phyloP scores from a whole-genome alignment of 495 filamentous ascomycete genomes.

The Amphirosellinia nigrospora region DNA sequence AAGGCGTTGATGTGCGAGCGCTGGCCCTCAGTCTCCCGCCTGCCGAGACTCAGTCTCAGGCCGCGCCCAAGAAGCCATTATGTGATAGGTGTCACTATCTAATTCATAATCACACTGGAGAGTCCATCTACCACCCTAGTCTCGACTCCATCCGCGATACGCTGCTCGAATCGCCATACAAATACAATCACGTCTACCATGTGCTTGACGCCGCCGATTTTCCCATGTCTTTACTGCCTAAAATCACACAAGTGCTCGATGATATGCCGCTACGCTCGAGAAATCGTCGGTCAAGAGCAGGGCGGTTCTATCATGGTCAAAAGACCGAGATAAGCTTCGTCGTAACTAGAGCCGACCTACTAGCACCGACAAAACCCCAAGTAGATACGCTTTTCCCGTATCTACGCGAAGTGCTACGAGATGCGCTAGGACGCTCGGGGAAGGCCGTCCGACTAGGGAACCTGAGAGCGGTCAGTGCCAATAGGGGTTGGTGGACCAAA shows the following conservation, averaged over 20 bases:
- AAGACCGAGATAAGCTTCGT: slow-evolving; percentile 81
- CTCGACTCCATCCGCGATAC: slow-evolving; percentile 78
- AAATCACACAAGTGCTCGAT: slow-evolving; percentile 59
- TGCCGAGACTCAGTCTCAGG: slow-evolving; percentile 23
- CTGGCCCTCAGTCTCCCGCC: slow-evolving; percentile 33
- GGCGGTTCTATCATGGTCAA: slow-evolving; percentile 65
- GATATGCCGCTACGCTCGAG: slow-evolving; percentile 70
- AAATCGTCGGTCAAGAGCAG: slow-evolving; percentile 72
- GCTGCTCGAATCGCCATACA: slow-evolving; percentile 84
- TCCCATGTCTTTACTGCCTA: slow-evolving; percentile 83
- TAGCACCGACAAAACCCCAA: slow-evolving; percentile 79
- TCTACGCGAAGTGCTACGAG: slow-evolving; percentile 72
- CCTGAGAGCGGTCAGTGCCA: slow-evolving; percentile 81
- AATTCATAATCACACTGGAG: slow-evolving; percentile 71
- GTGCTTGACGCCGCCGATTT: slow-evolving; percentile 98
- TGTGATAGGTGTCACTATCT: slow-evolving; percentile 90
- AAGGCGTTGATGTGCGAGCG: slow-evolving; percentile 49
- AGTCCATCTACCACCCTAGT: slow-evolving; percentile 75
- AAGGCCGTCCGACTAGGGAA: slow-evolving; percentile 77
- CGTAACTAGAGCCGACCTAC: slow-evolving; percentile 85
- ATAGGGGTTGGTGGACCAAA: slow-evolving; percentile 86
- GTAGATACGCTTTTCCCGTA: slow-evolving; percentile 86
- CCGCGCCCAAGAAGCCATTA: slow-evolving; percentile 52
- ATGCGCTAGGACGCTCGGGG: slow-evolving; percentile 66
- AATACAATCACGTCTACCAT: slow-evolving; percentile 92